Evolutionary conservation across 2,329 filamentous ascomycete species (phyloP), one percentile per base, ranked within the genome.

Genomic region (Xylaria sp.): DNA sequence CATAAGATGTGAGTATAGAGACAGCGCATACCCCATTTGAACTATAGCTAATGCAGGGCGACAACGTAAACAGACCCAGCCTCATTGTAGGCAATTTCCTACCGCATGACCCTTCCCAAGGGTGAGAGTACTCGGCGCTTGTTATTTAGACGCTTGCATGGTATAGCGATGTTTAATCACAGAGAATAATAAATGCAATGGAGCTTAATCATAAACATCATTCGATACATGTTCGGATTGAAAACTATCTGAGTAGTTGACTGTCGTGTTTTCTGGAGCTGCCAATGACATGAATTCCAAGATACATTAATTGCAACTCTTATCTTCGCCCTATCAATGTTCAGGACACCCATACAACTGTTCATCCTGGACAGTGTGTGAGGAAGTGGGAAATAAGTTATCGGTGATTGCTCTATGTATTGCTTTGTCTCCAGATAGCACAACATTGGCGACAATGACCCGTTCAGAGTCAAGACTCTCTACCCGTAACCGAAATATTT

Each of bases 11-110:
- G 84, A 87, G 94, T 80, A 51, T 12, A 28, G 5, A 52, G 10
- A 20, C 34, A 56, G 37, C 37, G 5, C 23, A 15, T 46, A 3
- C 20, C 18, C 12, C 9, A n/a, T 15, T 44, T 60, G 62, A 41
- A 63, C 28, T 1, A 56, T 56, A 31, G 48, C 72, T 72, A 57
- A 72, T 82, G 86, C 72, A 85, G 65, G 63, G 48, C 58, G 61
- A 46, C 44, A 44, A 28, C 34, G 28, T 25, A 74, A 65, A 28
- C 74, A 97, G 96, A 78, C 96, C 96, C 61, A 94, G 93, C 61
- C 85, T 99, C 72, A 99, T 99, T 77, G 92, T 99, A 58, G 96
- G 96, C 59, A 99, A 99, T 79, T 99, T 99, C 80, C 82, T 99
- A 71, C 96, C 96, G 2, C 94, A 97, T 78, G 90, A 94, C 76